Conservation (phyloP, 75 land plant species). For the Cryptomeria japonica region DNA sequence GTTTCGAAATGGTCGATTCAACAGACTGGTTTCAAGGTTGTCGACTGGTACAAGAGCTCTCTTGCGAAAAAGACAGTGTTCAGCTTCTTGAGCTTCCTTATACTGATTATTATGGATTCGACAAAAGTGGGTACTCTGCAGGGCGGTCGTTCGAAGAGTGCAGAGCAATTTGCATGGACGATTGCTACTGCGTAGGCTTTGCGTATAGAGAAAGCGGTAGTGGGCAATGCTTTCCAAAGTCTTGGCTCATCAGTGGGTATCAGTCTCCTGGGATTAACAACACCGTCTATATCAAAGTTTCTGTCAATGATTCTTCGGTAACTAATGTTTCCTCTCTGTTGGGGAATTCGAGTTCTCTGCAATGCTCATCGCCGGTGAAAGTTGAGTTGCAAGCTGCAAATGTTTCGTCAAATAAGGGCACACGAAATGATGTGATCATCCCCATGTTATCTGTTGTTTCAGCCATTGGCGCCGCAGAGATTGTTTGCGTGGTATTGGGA, state of each 20-base stretch:
- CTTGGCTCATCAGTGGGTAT: conserved; percentile 34
- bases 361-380: not conserved
- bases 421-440: not conserved
- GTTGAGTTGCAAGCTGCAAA: not conserved
- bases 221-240: conserved; percentile 34
- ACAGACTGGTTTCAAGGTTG: not conserved
- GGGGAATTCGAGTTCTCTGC: not conserved
- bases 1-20: conserved; percentile 7
- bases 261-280: conserved; percentile 14
- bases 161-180: conserved; percentile 20
- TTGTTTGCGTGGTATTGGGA: no score
- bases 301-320: not conserved
- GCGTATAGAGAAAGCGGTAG: conserved; percentile 17
- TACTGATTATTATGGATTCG: conserved; percentile 2
- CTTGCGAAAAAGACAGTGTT: not conserved
- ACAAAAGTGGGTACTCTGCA: not conserved
- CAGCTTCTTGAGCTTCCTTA: not conserved
- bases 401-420: not conserved
- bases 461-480: conserved; percentile 20
- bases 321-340: not conserved
- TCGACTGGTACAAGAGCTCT: no score
- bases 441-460: conserved; percentile 21
- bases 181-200: conserved; percentile 32
- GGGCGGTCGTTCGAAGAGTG: conserved; percentile 21
- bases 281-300: conserved; percentile 26